Evolutionary conservation across 1,284 basidiomycete genomes (phyloP), one percentile per base, ranked within the genome.

Genomic region (Puccinia hordei): DNA sequence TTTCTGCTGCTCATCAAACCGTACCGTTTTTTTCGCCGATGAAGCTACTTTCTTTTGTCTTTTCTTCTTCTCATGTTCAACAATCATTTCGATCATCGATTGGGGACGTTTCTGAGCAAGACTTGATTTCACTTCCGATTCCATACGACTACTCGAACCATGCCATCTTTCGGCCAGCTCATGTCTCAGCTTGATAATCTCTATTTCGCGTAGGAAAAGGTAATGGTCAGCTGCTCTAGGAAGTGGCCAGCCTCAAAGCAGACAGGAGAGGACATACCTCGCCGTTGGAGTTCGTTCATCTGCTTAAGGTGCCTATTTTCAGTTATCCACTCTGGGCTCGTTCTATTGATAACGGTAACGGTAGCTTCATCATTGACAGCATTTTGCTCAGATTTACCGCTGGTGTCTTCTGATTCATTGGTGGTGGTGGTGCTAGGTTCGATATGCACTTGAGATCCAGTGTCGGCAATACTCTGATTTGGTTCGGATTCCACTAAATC

Each of bases 121-220:
- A 24, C 30, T 24, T 2, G 69, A 33, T n/a, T n/a, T 12, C 17
- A 33, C 22, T 53, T 27, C 22, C 13, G 30, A 15, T n/a, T 53
- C 49, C 1, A 22, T 51, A 19, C 22, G 17, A 51, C 24, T 13
- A 2, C 17, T 19, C 22, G 17, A 44, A 24, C 41, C 66, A 41
- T 6, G 5, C 33, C 44, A 17, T 27, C 27, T 49, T 51, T 72
- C 49, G 51, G 69, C 69, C 30, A 72, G 33, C 33, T 72, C 69
- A 24, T 55, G 69, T 51, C 69, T 72, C 33, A 72, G 51, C 13
- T 55, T 55, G n/a, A 72, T 72, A 51, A 72, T 72, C 55, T 72
- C 69, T 72, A 24, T 22, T 72, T 55, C n/a, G 51, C 27, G 19
- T 33, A 72, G 30, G 24, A 17, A 46, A 69, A 33, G 49, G 38